Evolutionary conservation across 495 filamentous ascomycete genomes (phyloP).

Genomic region (Penicillium pulvis): DNA sequence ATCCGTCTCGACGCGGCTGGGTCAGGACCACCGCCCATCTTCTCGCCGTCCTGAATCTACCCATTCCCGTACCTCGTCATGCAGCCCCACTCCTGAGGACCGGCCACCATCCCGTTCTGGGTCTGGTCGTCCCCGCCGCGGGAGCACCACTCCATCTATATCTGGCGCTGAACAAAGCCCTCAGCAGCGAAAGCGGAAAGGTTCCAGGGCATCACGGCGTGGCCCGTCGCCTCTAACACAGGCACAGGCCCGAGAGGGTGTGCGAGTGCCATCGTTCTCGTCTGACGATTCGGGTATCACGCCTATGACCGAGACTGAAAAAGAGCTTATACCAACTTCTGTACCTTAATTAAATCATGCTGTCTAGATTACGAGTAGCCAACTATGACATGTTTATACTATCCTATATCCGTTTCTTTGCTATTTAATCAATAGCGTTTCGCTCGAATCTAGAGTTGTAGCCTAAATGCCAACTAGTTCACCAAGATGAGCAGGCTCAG

Average conservation of each 20-base stretch:
- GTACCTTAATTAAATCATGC: conserved; percentile 10
- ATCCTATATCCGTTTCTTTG: not conserved
- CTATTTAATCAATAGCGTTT: no score
- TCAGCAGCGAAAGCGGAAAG: conserved; percentile 39
- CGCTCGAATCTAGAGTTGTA: no score
- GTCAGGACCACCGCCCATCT: conserved; percentile 37
- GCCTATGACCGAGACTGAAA: conserved; percentile 28
- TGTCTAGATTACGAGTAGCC: conserved; percentile 3
- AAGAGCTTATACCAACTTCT: conserved; percentile 25
- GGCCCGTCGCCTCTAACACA: conserved; percentile 47
- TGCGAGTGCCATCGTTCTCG: conserved; percentile 39
- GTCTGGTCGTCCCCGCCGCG: conserved; percentile 39
- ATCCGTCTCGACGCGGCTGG: conserved; percentile 35
- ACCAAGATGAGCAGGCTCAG: no score
- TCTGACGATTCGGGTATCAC: conserved; percentile 39
- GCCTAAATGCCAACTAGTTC: no score
- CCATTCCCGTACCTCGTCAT: conserved; percentile 51
- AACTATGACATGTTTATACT: not conserved
- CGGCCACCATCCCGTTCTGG: conserved; percentile 44
- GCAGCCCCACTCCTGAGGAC: conserved; percentile 51
- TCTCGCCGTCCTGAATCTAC: conserved; percentile 43
- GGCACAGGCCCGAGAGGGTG: conserved; percentile 46
- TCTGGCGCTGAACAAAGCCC: conserved; percentile 34
- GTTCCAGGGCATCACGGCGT: conserved; percentile 37
- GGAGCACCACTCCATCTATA: conserved; percentile 31